These are phyloP conservation scores for Camelina sativa DNA, from an alignment of 345 rosid species.

Conservation along the genomic window DNA sequence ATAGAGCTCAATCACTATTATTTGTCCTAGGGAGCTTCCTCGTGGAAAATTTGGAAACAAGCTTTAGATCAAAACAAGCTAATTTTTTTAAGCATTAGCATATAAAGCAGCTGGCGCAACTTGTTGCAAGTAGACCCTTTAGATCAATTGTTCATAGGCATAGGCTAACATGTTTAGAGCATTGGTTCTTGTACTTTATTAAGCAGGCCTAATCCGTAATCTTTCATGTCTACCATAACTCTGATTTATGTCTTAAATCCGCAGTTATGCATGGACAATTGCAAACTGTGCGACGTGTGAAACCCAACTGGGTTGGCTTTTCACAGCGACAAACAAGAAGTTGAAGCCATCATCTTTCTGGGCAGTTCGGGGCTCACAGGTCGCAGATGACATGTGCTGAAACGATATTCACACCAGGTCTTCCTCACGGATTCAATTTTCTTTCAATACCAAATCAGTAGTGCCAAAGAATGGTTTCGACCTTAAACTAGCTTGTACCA, in stretches of 20 bases:
- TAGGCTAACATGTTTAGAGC: slow-evolving; percentile 6
- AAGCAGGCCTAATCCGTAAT: background rate
- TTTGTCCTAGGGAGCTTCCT: background rate
- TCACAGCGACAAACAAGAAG: slow-evolving; percentile 67
- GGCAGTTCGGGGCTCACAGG: slow-evolving; percentile 85
- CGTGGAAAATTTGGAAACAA: slow-evolving; percentile 11
- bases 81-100: background rate
- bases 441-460: background rate
- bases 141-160: slow-evolving; percentile 1
- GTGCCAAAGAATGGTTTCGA: slow-evolving; percentile 1
- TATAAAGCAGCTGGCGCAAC: background rate
- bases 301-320: slow-evolving; percentile 85
- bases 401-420: background rate
- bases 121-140: background rate
- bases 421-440: background rate
- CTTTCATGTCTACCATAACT: background rate
- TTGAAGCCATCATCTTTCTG: slow-evolving; percentile 86
- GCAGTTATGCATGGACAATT: slow-evolving; percentile 92
- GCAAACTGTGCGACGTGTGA: slow-evolving; percentile 60
- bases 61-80: background rate
- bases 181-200: background rate
- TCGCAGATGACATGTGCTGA: slow-evolving; percentile 57
- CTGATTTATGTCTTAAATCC: slow-evolving; percentile 16
- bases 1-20: background rate
- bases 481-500: background rate